Evolutionary conservation across 202 grass and related monocot genomes (phyloP).

Genomic region (Schoenoplectus triqueter): DNA sequence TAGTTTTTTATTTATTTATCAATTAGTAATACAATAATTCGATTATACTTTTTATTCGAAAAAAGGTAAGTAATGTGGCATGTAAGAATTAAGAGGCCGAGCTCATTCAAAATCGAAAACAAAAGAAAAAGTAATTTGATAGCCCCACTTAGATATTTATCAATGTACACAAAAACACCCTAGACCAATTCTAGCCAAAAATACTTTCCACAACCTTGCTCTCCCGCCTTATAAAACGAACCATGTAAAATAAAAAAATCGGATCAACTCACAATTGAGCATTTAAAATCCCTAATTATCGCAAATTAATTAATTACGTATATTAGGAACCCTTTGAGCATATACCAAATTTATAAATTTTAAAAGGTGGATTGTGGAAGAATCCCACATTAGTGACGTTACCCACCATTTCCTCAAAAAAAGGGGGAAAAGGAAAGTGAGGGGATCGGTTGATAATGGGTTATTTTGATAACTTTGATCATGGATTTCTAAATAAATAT

Average conservation of each 20-base stretch:
- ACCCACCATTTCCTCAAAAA: too few species aligned
- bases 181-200: conserved; percentile 24
- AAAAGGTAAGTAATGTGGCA: neutral
- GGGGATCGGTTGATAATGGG: too few species aligned
- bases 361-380: too few species aligned
- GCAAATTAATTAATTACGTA: neutral
- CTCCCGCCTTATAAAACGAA: conserved; percentile 4
- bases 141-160: conserved; percentile 13
- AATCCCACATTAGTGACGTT: too few species aligned
- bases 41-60: neutral
- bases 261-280: neutral
- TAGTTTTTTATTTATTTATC: neutral
- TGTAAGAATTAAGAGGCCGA: neutral
- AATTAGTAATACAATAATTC: neutral
- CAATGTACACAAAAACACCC: neutral
- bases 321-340: neutral
- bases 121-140: neutral
- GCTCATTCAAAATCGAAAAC: neutral
- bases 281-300: neutral
- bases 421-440: too few species aligned
- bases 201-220: neutral
- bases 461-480: too few species aligned
- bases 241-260: neutral
- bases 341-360: neutral
- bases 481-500: too few species aligned